phyloP scores from a whole-genome alignment of 2,329 filamentous ascomycete genomes.

The Aspergillus tubingensis region DNA sequence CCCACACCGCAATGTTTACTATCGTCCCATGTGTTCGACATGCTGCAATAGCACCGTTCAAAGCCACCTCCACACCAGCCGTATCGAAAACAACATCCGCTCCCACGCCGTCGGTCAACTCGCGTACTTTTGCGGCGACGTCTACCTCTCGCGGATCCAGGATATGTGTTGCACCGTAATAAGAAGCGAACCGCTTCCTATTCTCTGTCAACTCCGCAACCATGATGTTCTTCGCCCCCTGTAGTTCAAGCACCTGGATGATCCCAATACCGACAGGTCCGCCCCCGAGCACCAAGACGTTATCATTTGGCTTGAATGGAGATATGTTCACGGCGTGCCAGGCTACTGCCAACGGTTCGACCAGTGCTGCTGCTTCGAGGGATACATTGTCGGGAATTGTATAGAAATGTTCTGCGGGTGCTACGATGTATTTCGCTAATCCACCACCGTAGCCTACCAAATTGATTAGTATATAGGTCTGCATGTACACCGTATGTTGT shows the following conservation, averaged over 20 bases:
- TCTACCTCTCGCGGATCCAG: constrained; percentile 54
- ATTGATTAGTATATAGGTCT: background rate
- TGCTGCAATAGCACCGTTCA: constrained; percentile 50
- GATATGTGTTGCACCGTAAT: constrained; percentile 59
- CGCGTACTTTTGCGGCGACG: constrained; percentile 48
- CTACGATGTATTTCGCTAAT: constrained; percentile 29
- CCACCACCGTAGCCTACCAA: constrained; percentile 31
- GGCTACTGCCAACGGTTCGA: constrained; percentile 65
- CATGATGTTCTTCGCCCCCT: constrained; percentile 57
- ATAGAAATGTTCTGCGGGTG: constrained; percentile 30
- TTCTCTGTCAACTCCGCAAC: constrained; percentile 57
- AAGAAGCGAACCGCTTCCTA: constrained; percentile 53
- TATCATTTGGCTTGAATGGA: constrained; percentile 49
- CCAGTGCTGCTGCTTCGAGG: constrained; percentile 56
- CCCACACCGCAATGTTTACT: constrained; percentile 68
- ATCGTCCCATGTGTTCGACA: constrained; percentile 58
- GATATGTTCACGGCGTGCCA: constrained; percentile 63
- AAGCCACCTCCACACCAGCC: constrained; percentile 59
- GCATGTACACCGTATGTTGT: no score
- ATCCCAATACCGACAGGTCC: constrained; percentile 65
- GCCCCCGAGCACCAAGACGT: constrained; percentile 60
- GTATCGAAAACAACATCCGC: constrained; percentile 64
- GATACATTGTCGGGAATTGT: constrained; percentile 25
- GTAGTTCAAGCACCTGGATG: constrained; percentile 59
- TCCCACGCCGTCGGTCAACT: constrained; percentile 51